A percentile compares a stretch with the other conserved stretches of the same genome.
These are phyloP conservation scores for Mucor saturninus DNA, from an alignment of 371 early-diverging fungal species.

Conservation along the genomic window DNA sequence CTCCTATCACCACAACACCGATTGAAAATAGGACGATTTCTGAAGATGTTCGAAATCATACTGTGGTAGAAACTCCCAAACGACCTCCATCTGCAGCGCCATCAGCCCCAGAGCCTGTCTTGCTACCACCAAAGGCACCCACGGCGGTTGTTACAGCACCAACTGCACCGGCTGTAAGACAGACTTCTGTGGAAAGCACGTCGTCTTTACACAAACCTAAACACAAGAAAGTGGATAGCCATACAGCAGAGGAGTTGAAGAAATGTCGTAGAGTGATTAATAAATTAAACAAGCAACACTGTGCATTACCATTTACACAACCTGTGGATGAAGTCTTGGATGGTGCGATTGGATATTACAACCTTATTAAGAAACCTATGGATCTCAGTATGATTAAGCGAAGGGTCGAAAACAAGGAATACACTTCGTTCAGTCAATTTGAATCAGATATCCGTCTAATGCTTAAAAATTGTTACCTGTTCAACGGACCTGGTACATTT, in stretches of 20 bases:
- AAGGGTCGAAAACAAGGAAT: conserved; percentile 70
- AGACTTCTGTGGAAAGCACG: neutral
- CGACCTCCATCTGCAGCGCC: conserved; percentile 11
- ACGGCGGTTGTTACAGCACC: neutral
- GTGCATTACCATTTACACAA: conserved; percentile 64
- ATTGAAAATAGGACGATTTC: neutral
- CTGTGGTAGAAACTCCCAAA: neutral
- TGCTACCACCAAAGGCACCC: conserved; percentile 11
- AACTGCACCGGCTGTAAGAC: neutral
- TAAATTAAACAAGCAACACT: conserved; percentile 59
- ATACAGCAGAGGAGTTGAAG: conserved; percentile 40
- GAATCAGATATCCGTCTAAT: conserved; percentile 68
- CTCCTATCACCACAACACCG: conserved; percentile 10
- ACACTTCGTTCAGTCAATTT: conserved; percentile 62
- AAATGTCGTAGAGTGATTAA: conserved; percentile 54
- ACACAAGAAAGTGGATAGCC: conserved; percentile 22
- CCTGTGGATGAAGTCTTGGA: conserved; percentile 71
- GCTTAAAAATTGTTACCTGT: conserved; percentile 59
- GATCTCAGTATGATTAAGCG: conserved; percentile 86
- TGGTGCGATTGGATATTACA: conserved; percentile 53
- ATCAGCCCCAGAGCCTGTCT: conserved; percentile 7
- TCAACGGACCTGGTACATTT: conserved; percentile 54
- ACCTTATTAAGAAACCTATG: conserved; percentile 82
- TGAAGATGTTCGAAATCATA: neutral
- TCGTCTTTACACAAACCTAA: conserved; percentile 10